These are phyloP conservation scores for Mycosphaerella sp. DNA, from an alignment of 2,329 filamentous ascomycete species.

Conservation along the genomic window DNA sequence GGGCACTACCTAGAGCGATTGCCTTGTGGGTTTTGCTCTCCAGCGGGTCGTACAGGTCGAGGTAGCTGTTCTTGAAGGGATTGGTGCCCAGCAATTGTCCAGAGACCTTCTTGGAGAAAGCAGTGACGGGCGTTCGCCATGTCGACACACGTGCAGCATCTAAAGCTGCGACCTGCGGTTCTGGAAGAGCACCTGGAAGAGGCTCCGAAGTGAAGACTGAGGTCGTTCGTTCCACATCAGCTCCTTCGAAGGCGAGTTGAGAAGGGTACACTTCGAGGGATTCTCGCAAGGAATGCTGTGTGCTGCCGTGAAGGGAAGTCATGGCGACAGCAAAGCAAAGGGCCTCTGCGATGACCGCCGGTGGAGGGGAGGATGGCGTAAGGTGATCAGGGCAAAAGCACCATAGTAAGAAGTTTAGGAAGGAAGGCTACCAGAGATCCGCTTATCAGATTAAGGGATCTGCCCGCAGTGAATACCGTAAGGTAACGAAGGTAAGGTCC, in stretches of 20 bases:
- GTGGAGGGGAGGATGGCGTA: neutral
- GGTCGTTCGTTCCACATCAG: neutral
- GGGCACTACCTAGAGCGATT: constrained; percentile 33
- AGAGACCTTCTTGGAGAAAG: constrained; percentile 8
- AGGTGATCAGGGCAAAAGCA: neutral
- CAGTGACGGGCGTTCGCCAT: constrained; percentile 6
- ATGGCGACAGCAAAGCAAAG: neutral
- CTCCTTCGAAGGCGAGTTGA: neutral
- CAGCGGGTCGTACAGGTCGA: constrained; percentile 44
- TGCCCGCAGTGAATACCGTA: neutral
- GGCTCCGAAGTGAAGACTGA: constrained; percentile 5
- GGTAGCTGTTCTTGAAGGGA: constrained; percentile 45
- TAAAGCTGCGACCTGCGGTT: neutral
- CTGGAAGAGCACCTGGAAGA: constrained; percentile 6
- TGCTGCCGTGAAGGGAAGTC: neutral
- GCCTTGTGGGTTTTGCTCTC: constrained; percentile 37
- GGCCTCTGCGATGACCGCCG: neutral
- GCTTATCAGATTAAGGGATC: neutral
- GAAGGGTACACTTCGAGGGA: constrained; percentile 1
- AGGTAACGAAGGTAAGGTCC: too few species aligned
- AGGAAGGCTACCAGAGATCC: neutral
- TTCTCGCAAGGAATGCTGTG: neutral
- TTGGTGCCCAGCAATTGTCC: constrained; percentile 40
- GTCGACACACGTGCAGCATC: neutral
- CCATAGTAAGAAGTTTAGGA: neutral